Percentiles rank a stretch among this genome's conserved stretches.
Evolutionary conservation across 495 filamentous ascomycete genomes (phyloP).

Genomic region (Penicillium bovifimosum): DNA sequence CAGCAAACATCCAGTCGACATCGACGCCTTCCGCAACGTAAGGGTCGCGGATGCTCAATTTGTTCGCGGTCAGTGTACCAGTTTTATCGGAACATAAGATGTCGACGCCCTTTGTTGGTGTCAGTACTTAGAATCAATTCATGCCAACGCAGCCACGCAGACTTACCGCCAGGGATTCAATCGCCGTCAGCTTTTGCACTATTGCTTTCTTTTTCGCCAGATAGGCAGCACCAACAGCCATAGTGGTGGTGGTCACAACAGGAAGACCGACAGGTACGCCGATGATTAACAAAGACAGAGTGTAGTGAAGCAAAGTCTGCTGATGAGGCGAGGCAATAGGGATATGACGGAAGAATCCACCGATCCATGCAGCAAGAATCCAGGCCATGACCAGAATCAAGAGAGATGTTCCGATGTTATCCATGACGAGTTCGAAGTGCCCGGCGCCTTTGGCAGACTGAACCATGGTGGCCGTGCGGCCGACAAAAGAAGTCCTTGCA

Average conservation of each 20-base stretch:
- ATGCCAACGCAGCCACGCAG: not conserved
- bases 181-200: conserved; percentile 92
- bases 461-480: conserved; percentile 63
- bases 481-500: conserved; percentile 65
- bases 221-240: conserved; percentile 94
- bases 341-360: conserved; percentile 64
- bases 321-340: conserved; percentile 56
- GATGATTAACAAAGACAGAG: conserved; percentile 76
- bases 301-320: conserved; percentile 58
- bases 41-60: conserved; percentile 64
- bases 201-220: conserved; percentile 94
- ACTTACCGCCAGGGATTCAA: conserved; percentile 78
- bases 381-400: conserved; percentile 63
- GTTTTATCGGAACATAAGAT: conserved; percentile 98
- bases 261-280: conserved; percentile 96
- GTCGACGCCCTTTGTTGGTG: conserved; percentile 62
- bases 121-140: conserved; percentile 2
- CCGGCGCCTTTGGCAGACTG: conserved; percentile 61
- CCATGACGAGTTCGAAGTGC: conserved; percentile 75
- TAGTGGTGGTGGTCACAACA: conserved; percentile 91
- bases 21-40: conserved; percentile 68
- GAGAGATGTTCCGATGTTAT: conserved; percentile 65
- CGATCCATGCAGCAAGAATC: conserved; percentile 65
- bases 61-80: conserved; percentile 62
- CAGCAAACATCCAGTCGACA: conserved; percentile 72